These are phyloP conservation scores for Rutstroemia sp. DNA, from an alignment of 2,329 filamentous ascomycete species.

Conservation along the genomic window DNA sequence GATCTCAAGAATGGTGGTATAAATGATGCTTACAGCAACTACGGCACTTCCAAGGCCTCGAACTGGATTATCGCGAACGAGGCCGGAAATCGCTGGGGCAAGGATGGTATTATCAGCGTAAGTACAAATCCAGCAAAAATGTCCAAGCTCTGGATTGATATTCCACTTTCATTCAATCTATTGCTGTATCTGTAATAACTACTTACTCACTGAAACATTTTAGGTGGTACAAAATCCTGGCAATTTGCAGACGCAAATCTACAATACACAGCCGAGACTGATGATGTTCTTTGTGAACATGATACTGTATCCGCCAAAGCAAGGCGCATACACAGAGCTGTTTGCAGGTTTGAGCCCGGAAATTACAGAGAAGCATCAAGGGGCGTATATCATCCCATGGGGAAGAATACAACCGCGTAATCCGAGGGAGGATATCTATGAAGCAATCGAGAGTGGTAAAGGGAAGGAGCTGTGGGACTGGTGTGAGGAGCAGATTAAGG, in stretches of 20 bases:
- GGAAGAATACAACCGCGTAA: neutral
- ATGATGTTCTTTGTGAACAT: neutral
- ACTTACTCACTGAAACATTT: neutral
- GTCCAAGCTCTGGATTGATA: too few relatives aligned
- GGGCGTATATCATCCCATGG: neutral
- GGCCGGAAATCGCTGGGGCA: neutral
- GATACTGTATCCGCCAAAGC: neutral
- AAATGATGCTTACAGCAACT: neutral
- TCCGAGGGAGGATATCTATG: neutral
- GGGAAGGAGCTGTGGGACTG: neutral
- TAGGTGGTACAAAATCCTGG: neutral
- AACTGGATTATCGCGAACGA: neutral
- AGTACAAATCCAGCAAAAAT: neutral
- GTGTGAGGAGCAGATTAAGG: neutral
- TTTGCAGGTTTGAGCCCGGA: slow-evolving; percentile 13
- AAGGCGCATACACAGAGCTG: slow-evolving; percentile 14
- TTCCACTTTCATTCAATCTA: too few relatives aligned
- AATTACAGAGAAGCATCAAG: neutral
- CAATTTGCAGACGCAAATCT: neutral
- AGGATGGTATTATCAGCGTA: neutral
- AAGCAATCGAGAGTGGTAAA: neutral
- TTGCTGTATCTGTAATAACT: too few relatives aligned
- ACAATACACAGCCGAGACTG: neutral
- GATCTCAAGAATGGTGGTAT: neutral
- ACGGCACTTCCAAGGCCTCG: neutral